Base-by-base conservation (phyloP, 1,284 basidiomycete species). In the Trichosporon ovoides region DNA sequence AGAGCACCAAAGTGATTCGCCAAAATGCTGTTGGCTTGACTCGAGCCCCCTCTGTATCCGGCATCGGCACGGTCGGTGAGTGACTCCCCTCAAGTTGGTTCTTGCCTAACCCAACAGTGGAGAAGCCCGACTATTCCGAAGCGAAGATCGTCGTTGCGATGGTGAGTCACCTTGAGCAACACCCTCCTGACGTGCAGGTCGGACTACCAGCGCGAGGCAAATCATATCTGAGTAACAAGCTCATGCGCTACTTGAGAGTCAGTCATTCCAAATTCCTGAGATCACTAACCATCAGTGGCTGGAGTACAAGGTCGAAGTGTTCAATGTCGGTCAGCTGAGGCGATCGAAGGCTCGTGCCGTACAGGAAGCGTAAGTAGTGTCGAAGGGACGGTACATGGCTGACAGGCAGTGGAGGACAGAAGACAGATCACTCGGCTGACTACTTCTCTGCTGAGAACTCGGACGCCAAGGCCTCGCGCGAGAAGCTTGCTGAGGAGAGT, bases 121-220 rank as follows among this genome's bases (percentile, higher is more conserved):
- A 89, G 55, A 96, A 95, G 77, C 95, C 96, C 4, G 96, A 98
- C 73, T 98, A 98, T 69, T 95, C 91, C 3, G 93, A 97, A 70
- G 91, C 91, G 50, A 98, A 98, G 83, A 97, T 99, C 67, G 93
- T 99, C 9, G 85, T 98, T 6, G 95, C 95, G 3, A 98, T 98
- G 91, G 95, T 93, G 66, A 53, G 78, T 64, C 22, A 37, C 12
- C 20, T 36, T 22, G 20, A 13, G n/a, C 20, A 18, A 37, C 7
- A n/a, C n/a, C n/a, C 35, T 4, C 28, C 33, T 58, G 38, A 58
- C 50, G 13, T 4, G 12, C 58, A 87, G 86, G 86, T 91, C 51
- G 89, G 89, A 20, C 74, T 91, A 38, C 89, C 89, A 1, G 89
- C 89, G 1, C 80, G 89, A 46, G 89, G 89, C 20, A 91, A 91